Conservation (phyloP, 73 alveolate species). For the Urostyla sp. region DNA sequence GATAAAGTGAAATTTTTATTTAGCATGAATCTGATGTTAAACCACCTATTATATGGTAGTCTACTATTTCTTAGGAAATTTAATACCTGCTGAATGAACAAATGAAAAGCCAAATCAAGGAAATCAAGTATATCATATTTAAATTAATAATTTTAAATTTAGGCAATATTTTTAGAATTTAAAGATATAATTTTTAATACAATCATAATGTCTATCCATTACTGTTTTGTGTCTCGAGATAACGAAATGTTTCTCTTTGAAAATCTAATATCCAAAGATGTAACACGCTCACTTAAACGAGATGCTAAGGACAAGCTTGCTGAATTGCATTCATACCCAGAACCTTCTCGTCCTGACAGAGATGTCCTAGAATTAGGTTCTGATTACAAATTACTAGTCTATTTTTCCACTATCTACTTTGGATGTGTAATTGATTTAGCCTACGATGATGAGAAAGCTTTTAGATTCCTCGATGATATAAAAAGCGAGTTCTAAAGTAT, state of each 20-base stretch:
- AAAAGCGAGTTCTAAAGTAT: slow-evolving; percentile 46
- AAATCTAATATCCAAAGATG: neutral
- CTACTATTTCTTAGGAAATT: neutral
- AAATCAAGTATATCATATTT: neutral
- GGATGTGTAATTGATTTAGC: slow-evolving; percentile 32
- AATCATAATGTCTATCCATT: slow-evolving; percentile 30
- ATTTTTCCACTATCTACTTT: slow-evolving; percentile 10
- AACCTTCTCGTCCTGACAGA: neutral
- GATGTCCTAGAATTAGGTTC: neutral
- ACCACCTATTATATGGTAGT: slow-evolving; percentile 26
- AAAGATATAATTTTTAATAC: neutral
- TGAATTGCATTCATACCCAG: slow-evolving; percentile 9
- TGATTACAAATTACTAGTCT: slow-evolving; percentile 8
- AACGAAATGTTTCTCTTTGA: slow-evolving; percentile 41
- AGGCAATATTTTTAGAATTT: too few species aligned
- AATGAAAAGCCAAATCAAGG: neutral
- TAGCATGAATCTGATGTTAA: neutral
- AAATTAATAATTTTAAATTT: neutral
- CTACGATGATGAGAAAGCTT: slow-evolving; percentile 64
- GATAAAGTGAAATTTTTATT: neutral
- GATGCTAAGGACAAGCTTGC: slow-evolving; percentile 15
- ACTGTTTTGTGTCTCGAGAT: slow-evolving; percentile 33
- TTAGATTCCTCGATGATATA: slow-evolving; percentile 63
- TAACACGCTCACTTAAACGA: neutral
- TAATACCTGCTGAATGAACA: neutral